phyloP scores from a whole-genome alignment of 495 filamentous ascomycete species.

The Aspergillus carlsbadensis region DNA sequence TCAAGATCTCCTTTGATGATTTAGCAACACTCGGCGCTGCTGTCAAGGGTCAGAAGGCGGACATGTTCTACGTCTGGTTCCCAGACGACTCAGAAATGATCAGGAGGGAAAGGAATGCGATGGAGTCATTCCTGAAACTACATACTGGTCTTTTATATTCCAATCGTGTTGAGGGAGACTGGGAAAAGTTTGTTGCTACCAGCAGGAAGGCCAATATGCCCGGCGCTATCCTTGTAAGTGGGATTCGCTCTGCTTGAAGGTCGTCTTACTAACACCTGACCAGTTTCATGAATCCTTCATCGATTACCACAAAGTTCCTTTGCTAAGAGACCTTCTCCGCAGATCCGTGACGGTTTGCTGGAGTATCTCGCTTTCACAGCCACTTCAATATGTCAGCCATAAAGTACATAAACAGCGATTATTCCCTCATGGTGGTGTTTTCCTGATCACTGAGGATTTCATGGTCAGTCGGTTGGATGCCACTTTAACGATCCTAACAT shows the following conservation, averaged over 20 bases:
- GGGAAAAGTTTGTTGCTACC: conserved; percentile 38
- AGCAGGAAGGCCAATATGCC: conserved; percentile 12
- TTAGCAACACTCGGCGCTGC: conserved; percentile 18
- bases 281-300: conserved; percentile 44
- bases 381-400: conserved; percentile 23
- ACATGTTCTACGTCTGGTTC: conserved; percentile 41
- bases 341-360: conserved; percentile 33
- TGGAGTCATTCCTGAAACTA: conserved; percentile 30
- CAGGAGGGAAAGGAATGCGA: conserved; percentile 24
- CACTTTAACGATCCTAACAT: conserved; percentile 53
- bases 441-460: conserved; percentile 65
- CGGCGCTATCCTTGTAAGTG: conserved; percentile 44
- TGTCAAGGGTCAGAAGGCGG: conserved; percentile 14
- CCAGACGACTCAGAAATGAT: conserved; percentile 20
- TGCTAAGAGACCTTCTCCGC: conserved; percentile 22
- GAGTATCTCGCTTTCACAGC: conserved; percentile 31
- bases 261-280: conserved; percentile 12
- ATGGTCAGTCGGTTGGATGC: conserved; percentile 50
- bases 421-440: conserved; percentile 56
- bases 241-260: not conserved
- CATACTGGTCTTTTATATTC: conserved; percentile 33
- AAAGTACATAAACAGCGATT: conserved; percentile 42
- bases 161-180: conserved; percentile 29
- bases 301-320: conserved; percentile 29
- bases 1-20: conserved; percentile 20